Conservation (phyloP, 805 yeast genomes). For the Candida chilensis region DNA sequence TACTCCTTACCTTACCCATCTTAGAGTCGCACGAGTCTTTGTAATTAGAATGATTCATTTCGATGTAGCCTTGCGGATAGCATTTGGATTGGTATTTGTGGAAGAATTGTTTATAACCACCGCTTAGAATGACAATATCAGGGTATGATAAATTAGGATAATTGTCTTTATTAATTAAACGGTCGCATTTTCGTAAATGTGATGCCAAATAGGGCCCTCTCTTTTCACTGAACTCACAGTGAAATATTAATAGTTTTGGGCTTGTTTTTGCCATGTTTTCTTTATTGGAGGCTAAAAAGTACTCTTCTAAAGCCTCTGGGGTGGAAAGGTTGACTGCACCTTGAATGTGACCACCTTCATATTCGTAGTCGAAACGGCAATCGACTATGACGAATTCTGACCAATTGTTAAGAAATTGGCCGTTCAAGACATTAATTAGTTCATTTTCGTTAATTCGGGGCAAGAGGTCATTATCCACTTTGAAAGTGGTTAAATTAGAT, state of each 20-base stretch:
- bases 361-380: conserved; percentile 91
- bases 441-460: conserved; percentile 36
- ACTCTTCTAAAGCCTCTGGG: conserved; percentile 56
- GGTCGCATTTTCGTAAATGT: conserved; percentile 76
- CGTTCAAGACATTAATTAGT: conserved; percentile 26
- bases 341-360: conserved; percentile 83
- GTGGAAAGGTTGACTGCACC: conserved; percentile 74
- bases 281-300: conserved; percentile 25
- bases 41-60: conserved; percentile 53
- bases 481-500: conserved; percentile 18
- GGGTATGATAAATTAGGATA: conserved; percentile 86
- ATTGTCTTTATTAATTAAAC: conserved; percentile 58
- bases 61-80: conserved; percentile 71
- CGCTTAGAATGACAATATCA: conserved; percentile 79
- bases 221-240: conserved; percentile 89
- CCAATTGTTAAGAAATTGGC: conserved; percentile 33
- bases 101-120: conserved; percentile 82
- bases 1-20: conserved; percentile 33
- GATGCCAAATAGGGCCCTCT: conserved; percentile 93
- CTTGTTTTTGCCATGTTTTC: conserved; percentile 5
- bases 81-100: conserved; percentile 51
- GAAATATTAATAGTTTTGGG: conserved; percentile 70
- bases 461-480: conserved; percentile 22
- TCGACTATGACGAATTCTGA: conserved; percentile 61
- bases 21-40: conserved; percentile 32